Percentiles rank a stretch among this genome's conserved stretches.
These are phyloP conservation scores for Lactarius deliciosus DNA, from an alignment of 768 basidiomycete species.

Conservation along the genomic window DNA sequence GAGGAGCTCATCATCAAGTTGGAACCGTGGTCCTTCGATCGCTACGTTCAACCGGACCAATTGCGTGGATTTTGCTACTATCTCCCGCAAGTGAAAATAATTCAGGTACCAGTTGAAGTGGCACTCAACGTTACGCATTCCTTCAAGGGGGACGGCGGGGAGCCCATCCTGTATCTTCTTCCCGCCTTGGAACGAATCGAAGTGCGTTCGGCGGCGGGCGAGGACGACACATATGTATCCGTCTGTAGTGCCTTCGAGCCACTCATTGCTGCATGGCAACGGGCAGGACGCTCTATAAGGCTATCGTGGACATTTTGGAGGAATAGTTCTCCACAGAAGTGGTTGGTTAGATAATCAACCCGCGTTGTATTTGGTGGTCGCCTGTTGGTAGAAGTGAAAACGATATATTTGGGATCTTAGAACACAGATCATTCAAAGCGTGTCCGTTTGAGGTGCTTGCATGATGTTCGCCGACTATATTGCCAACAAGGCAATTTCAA, in stretches of 20 bases:
- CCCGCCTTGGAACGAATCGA: slow-evolving; percentile 6
- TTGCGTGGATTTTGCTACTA: neutral
- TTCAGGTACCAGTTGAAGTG: neutral
- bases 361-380: too few relatives aligned
- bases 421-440: too few relatives aligned
- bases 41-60: neutral
- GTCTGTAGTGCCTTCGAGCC: neutral
- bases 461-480: too few relatives aligned
- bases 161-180: neutral
- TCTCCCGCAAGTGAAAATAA: neutral
- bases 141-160: neutral
- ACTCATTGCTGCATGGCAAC: neutral
- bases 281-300: neutral
- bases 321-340: neutral
- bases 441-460: too few relatives aligned
- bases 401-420: too few relatives aligned
- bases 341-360: neutral
- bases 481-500: neutral
- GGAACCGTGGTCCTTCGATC: neutral
- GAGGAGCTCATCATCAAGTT: slow-evolving; percentile 1
- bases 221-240: neutral
- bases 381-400: too few relatives aligned
- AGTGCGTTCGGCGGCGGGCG: neutral
- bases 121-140: neutral
- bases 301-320: neutral